phyloP scores from a whole-genome alignment of 1,284 basidiomycete genomes.

The Ustilago esculenta region DNA sequence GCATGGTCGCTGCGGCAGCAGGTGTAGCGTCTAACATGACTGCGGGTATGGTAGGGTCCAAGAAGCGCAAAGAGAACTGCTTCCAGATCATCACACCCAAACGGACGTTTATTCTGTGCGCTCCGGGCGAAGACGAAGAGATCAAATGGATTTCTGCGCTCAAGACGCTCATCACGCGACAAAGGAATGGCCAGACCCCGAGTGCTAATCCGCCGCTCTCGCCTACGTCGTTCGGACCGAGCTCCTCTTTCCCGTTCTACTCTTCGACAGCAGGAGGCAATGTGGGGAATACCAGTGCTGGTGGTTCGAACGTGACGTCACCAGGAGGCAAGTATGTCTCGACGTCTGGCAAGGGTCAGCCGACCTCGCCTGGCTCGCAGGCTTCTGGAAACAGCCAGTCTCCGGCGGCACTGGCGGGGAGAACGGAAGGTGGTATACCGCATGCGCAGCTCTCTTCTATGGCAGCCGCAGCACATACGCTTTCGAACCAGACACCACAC shows the following conservation, averaged over 20 bases:
- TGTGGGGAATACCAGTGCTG: neutral
- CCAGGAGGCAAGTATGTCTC: conserved; percentile 8
- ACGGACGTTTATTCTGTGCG: conserved; percentile 86
- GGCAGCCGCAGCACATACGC: conserved; percentile 37
- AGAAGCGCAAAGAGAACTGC: conserved; percentile 71
- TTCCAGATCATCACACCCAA: conserved; percentile 98
- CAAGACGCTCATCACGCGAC: conserved; percentile 78
- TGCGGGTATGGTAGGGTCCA: conserved; percentile 36
- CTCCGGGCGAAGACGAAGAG: conserved; percentile 96
- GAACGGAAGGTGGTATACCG: neutral
- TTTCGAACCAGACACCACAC: conserved; percentile 1
- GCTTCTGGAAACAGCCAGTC: neutral
- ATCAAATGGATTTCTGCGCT: conserved; percentile 97
- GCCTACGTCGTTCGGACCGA: conserved; percentile 15
- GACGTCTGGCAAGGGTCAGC: neutral
- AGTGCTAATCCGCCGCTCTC: conserved; percentile 23
- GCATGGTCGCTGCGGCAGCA: conserved; percentile 46
- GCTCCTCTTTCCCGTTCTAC: conserved; percentile 25
- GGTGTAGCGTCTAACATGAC: conserved; percentile 49
- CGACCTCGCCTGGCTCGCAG: neutral
- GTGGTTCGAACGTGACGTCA: conserved; percentile 9
- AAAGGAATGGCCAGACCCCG: conserved; percentile 41
- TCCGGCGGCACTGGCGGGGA: neutral
- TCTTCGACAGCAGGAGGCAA: neutral
- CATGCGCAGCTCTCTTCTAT: conserved; percentile 28